Evolutionary conservation across 2,329 filamentous ascomycete genomes (phyloP), one percentile per base, ranked within the genome.

Genomic region (Fusarium haematococcum): DNA sequence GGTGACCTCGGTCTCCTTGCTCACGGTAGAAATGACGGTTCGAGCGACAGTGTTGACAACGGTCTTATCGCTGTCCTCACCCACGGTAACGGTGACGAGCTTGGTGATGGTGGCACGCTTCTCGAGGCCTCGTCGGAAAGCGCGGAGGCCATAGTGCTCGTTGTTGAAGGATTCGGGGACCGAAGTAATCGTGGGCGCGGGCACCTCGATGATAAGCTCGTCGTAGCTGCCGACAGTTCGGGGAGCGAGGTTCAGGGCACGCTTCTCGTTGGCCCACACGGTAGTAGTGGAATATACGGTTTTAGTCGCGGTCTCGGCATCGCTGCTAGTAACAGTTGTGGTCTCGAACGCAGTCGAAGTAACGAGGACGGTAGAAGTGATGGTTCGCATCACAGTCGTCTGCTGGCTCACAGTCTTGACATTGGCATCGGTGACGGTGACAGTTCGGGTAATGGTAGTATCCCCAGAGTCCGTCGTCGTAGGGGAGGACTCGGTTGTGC

Each of bases 271-370:
- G 30, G 78, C 76, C 62, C 76, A 74, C 43, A 79, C 59, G 11
- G 83, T 84, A 4, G 78, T 79, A 1, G 84, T 85, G 59, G 76
- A 75, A 54, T 80, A 84, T 50, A 81, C 75, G 27, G 78, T 83
- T 48, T 67, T 78, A 10, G 84, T 85, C 39, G 83, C 82, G 14
- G 81, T 83, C 7, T 81, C 77, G 37, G 77, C 78, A 60, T 82
- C 79, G 64, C 72, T 78, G 66, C 75, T 80, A 60, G 84, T 85
- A 63, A 84, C 79, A 63, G 83, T 85, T 23, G 73, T 77, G 39
- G 83, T 85, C 56, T 76, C 70, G 70, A 84, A 83, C 50, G 70
- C 71, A 57, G 83, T 85, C 14, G 75, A 77, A 25, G 83, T 84
- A 25, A 83, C 74, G 59, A 82, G 56, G 20, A 83, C 75, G 41